These are phyloP conservation scores for Starmerella sp. DNA, from an alignment of 805 yeast species.

Conservation along the genomic window DNA sequence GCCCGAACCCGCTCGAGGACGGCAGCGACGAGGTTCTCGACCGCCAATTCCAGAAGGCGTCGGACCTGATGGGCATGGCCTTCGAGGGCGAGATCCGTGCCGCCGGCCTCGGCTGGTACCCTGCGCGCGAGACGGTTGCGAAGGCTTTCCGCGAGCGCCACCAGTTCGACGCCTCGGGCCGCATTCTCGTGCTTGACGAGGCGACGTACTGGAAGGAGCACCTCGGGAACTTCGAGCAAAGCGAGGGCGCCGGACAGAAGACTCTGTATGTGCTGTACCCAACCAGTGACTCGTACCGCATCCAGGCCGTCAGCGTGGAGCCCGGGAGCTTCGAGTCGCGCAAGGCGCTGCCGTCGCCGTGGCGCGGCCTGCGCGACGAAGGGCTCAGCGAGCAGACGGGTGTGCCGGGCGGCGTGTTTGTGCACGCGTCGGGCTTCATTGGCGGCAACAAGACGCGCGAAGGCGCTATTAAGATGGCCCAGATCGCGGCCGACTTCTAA, in stretches of 20 bases:
- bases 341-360: conserved; percentile 73
- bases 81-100: conserved; percentile 56
- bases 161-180: conserved; percentile 55
- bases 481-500: conserved; percentile 28
- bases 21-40: conserved; percentile 53
- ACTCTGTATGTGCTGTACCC: conserved; percentile 69
- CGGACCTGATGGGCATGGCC: conserved; percentile 70
- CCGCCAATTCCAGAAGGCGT: conserved; percentile 54
- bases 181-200: conserved; percentile 58
- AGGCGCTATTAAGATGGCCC: conserved; percentile 67
- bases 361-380: conserved; percentile 95
- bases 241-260: conserved; percentile 19
- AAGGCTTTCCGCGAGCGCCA: conserved; percentile 52
- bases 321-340: conserved; percentile 73
- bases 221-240: conserved; percentile 48
- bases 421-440: conserved; percentile 92
- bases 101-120: conserved; percentile 80
- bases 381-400: conserved; percentile 62
- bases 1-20: conserved; percentile 75
- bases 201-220: conserved; percentile 97
- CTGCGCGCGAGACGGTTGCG: conserved; percentile 69
- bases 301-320: conserved; percentile 81
- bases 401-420: conserved; percentile 77
- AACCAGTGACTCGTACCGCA: conserved; percentile 69
- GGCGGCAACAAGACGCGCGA: conserved; percentile 84